Conservation (phyloP, 192 early-diverging fungal species). For the Backusella tarrabulga region DNA sequence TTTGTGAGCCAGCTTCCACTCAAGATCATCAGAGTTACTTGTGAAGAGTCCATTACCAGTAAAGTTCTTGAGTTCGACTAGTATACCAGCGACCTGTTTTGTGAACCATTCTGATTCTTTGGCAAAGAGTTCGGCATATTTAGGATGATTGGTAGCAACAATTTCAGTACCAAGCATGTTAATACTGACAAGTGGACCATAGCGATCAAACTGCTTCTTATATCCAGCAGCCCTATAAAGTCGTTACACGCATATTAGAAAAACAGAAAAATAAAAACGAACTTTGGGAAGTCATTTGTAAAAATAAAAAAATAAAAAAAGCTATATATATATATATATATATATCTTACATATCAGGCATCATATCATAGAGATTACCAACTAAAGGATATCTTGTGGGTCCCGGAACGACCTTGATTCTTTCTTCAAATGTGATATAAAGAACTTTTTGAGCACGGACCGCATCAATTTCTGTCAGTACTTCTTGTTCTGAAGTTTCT, state of each 20-base stretch:
- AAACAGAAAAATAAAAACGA: neutral
- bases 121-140: slow-evolving; percentile 37
- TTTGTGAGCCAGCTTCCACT: slow-evolving; percentile 59
- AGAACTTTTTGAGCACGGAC: slow-evolving; percentile 15
- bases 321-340: neutral
- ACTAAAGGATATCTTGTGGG: slow-evolving; percentile 7
- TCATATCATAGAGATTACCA: slow-evolving; percentile 18
- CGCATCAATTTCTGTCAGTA: slow-evolving; percentile 12
- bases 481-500: slow-evolving; percentile 3
- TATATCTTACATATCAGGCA: slow-evolving; percentile 25
- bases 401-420: slow-evolving; percentile 15
- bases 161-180: slow-evolving; percentile 12
- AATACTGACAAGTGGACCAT: slow-evolving; percentile 34
- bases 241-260: neutral
- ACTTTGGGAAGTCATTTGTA: neutral
- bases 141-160: slow-evolving; percentile 39
- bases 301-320: neutral
- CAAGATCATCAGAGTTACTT: slow-evolving; percentile 40
- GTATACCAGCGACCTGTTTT: slow-evolving; percentile 34
- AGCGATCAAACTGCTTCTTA: slow-evolving; percentile 34
- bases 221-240: slow-evolving; percentile 10
- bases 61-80: slow-evolving; percentile 45
- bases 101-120: slow-evolving; percentile 50
- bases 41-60: slow-evolving; percentile 52
- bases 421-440: slow-evolving; percentile 14